Evolutionary conservation across 495 filamentous ascomycete genomes (phyloP).

Genomic region (Penicillium alfredii): DNA sequence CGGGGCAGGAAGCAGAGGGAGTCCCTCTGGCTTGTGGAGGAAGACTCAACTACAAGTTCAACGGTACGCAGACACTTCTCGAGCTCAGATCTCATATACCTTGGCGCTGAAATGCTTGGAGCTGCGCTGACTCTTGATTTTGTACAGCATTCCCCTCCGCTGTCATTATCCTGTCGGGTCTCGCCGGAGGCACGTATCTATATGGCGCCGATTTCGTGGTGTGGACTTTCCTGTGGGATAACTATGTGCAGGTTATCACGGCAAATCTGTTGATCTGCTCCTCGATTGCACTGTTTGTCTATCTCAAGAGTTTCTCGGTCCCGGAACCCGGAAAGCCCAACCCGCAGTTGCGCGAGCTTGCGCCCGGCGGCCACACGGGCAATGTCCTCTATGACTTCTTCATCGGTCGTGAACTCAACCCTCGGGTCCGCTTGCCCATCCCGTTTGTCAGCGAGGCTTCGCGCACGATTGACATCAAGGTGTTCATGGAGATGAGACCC

Average conservation of each 20-base stretch:
- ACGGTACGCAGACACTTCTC: conserved; percentile 48
- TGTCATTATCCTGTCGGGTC: conserved; percentile 58
- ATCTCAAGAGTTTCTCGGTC: conserved; percentile 73
- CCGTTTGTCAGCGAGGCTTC: conserved; percentile 51
- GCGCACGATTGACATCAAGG: conserved; percentile 78
- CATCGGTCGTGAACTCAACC: conserved; percentile 95
- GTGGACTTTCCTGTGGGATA: conserved; percentile 91
- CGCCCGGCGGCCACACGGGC: conserved; percentile 73
- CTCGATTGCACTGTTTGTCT: conserved; percentile 65
- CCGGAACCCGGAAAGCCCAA: conserved; percentile 55
- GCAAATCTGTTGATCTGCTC: conserved; percentile 72
- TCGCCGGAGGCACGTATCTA: conserved; percentile 64
- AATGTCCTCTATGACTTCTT: conserved; percentile 94
- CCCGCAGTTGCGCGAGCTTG: conserved; percentile 65
- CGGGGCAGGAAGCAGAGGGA: conserved; percentile 66
- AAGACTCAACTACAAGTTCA: conserved; percentile 81
- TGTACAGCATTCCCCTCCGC: conserved; percentile 69
- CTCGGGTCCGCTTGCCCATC: conserved; percentile 71
- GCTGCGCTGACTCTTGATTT: conserved; percentile 4
- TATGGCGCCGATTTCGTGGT: conserved; percentile 77
- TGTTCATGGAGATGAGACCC: conserved; percentile 83
- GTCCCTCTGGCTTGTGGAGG: conserved; percentile 64
- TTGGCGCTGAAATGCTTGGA: too few relatives aligned
- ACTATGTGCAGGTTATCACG: conserved; percentile 80
- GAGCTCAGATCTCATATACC: neutral